A percentile compares a stretch with the other conserved stretches of the same genome.
Conservation (phyloP, 179 eudicot genomes). For the Beta corolliflora region DNA sequence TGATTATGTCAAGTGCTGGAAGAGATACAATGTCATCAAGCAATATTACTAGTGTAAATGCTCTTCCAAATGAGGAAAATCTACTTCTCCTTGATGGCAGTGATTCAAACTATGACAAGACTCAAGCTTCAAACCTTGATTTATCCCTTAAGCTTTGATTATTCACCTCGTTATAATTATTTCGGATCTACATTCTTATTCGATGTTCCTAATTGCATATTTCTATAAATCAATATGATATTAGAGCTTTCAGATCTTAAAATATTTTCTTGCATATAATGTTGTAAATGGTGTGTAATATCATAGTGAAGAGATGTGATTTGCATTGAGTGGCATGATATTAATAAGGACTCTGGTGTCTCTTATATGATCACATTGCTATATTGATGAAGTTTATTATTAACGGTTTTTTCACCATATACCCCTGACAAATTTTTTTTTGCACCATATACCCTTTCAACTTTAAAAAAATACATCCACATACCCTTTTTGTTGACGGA, state of each 20-base stretch:
- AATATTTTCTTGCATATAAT: neutral
- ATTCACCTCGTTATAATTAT: neutral
- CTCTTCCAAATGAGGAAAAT: neutral
- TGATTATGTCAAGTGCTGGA: neutral
- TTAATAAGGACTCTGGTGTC: neutral
- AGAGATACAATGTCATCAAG: neutral
- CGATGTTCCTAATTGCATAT: too few species aligned
- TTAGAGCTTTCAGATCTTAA: neutral
- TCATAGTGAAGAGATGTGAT: neutral
- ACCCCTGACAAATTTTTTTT: too few species aligned
- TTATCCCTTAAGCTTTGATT: constrained; percentile 26
- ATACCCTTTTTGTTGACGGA: too few species aligned
- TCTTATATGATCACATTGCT: neutral
- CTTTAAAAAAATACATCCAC: too few species aligned
- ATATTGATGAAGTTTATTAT: neutral
- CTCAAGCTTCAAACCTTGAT: constrained; percentile 19
- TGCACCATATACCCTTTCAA: too few species aligned
- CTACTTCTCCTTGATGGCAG: neutral
- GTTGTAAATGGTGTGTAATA: neutral
- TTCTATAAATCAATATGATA: too few species aligned
- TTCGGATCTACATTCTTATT: too few species aligned
- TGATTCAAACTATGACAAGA: neutral
- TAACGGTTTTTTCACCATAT: too few species aligned
- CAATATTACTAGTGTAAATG: neutral
- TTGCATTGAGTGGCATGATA: too few species aligned